phyloP scores from a whole-genome alignment of 78 protist species.

The Emiliania huxleyi region DNA sequence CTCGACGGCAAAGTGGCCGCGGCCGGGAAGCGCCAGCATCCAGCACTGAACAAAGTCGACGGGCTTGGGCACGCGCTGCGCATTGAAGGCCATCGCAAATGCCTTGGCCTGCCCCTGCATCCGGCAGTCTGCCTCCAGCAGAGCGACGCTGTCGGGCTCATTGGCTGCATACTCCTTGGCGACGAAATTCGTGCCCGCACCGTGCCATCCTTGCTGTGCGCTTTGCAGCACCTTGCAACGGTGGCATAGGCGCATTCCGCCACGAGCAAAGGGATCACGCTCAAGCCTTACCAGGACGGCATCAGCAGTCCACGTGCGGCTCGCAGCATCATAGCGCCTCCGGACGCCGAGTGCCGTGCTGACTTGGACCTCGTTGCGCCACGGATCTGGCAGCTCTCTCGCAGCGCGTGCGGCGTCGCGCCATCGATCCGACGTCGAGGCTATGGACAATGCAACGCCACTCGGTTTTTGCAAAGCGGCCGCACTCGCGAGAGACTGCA shows the following conservation, averaged over 20 bases:
- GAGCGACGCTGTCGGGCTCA: no score
- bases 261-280: not conserved
- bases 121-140: not conserved
- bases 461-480: not conserved
- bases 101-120: not conserved
- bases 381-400: not conserved
- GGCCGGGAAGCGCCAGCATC: not conserved
- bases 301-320: not conserved
- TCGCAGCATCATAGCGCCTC: not conserved
- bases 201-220: no score
- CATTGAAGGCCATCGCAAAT: not conserved
- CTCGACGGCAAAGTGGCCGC: not conserved
- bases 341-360: not conserved
- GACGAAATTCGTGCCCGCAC: no score
- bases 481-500: not conserved
- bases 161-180: no score
- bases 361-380: no score
- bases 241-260: slow-evolving; percentile 13
- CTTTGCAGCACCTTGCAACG: not conserved
- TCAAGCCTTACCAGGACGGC: not conserved
- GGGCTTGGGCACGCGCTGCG: not conserved
- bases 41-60: not conserved
- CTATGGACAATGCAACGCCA: not conserved
- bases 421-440: not conserved
- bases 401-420: not conserved